Base-by-base conservation (phyloP, 2,329 filamentous ascomycete species). In the Iodosphaeria phyllophila region DNA sequence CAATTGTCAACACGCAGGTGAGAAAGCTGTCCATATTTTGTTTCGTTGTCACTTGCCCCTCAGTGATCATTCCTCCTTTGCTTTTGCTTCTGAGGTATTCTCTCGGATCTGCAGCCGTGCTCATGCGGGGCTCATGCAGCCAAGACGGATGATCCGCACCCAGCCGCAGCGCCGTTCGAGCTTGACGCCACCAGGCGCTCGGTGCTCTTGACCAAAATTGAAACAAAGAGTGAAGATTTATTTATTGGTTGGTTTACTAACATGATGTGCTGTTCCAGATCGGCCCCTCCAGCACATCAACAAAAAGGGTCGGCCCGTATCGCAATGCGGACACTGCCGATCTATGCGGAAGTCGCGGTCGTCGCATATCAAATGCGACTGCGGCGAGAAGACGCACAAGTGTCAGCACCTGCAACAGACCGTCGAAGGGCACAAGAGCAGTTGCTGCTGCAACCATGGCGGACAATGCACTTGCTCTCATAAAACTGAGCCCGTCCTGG, bases 261-360 rank as follows among this genome's bases (percentile, higher is more conserved):
- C 29, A 19, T 29, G 29, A 23, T 19, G 26, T 26, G 18, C 15
- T 30, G 26, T 34, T 18, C 29, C 41, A 92, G 89, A 93, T 52
- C 80, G 86, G 38, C 79, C 79, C 36, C 67, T 95, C 36, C 76
- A 80, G 45, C 82, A 92, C 50, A 92, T 93, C 58, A 91, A 91
- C 54, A 92, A 92, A 52, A 95, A 95, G 60, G 86, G 86, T 44
- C 78, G 86, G 34, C 89, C 89, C 33, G 83, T 95, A 40, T 92
- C 89, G 41, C 89, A 98, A 73, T 98, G 89, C 56, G 70, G 82
- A 39, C 89, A 98, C 57, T 98, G 89, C 57, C 86, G 89, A 50
- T 71, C 77, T 38, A 76, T 92, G 63, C 84, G 89, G 58, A 95
- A 95, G 64, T 86, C 82, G 51, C 80, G 89, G 42, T 75, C 84